Evolutionary conservation across 768 basidiomycete genomes (phyloP).

Genomic region (Wakefieldia striispora): DNA sequence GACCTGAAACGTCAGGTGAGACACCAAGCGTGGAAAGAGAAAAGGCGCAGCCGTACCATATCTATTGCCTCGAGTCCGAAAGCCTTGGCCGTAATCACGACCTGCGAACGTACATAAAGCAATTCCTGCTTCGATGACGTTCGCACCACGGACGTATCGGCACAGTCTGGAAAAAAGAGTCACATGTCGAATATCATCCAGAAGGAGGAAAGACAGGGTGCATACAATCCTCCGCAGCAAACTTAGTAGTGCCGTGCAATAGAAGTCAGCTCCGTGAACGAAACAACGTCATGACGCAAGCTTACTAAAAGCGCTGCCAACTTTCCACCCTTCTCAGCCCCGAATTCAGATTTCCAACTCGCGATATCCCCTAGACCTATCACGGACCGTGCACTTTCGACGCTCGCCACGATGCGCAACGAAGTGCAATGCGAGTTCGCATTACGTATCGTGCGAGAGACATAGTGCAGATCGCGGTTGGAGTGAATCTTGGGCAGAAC

Average conservation of each 20-base stretch:
- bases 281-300: neutral
- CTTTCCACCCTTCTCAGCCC: constrained; percentile 44
- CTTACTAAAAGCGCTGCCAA: constrained; percentile 61
- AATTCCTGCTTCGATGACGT: constrained; percentile 74
- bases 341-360: constrained; percentile 55
- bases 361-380: constrained; percentile 71
- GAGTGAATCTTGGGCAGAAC: constrained; percentile 85
- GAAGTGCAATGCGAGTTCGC: constrained; percentile 31
- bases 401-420: constrained; percentile 69
- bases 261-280: neutral
- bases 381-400: constrained; percentile 79
- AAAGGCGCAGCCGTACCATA: constrained; percentile 54
- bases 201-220: constrained; percentile 3
- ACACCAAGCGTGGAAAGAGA: neutral
- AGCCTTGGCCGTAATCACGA: constrained; percentile 81
- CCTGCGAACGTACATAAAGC: constrained; percentile 77
- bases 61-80: constrained; percentile 85
- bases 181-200: neutral
- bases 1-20: constrained; percentile 46
- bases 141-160: constrained; percentile 80
- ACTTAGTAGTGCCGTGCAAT: constrained; percentile 47
- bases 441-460: constrained; percentile 42
- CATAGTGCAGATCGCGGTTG: constrained; percentile 57
- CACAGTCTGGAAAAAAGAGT: constrained; percentile 63
- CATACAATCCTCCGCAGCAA: constrained; percentile 93